Conservation (phyloP, 805 yeast genomes). For the Kluyveromyces siamensis region DNA sequence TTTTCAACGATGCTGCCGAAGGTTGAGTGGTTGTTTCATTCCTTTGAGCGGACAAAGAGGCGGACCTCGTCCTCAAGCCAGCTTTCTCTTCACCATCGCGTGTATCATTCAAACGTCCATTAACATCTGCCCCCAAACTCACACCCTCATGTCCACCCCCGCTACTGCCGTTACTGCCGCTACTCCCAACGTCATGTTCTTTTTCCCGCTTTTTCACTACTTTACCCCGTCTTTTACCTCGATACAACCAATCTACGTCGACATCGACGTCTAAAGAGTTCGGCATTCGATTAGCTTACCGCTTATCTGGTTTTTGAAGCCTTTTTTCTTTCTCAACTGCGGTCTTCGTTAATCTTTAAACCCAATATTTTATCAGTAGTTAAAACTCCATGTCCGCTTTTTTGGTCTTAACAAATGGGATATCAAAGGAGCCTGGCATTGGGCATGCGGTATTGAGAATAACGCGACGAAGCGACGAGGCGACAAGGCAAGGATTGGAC, state of each 20-base stretch:
- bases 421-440: too few relatives aligned
- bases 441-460: too few relatives aligned
- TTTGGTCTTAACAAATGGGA: background rate
- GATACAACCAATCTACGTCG: slow-evolving; percentile 78
- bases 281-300: slow-evolving; percentile 1
- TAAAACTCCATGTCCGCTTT: background rate
- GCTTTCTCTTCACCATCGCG: background rate
- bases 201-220: background rate
- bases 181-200: background rate
- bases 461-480: too few relatives aligned
- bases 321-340: background rate
- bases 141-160: background rate
- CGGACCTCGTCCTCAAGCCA: background rate
- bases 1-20: slow-evolving; percentile 8
- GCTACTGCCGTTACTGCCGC: background rate
- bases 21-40: background rate
- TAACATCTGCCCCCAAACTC: background rate
- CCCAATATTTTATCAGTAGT: background rate
- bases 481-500: too few relatives aligned
- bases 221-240: slow-evolving; percentile 41
- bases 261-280: slow-evolving; percentile 33
- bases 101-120: background rate
- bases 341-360: background rate
- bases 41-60: background rate
- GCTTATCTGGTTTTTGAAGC: background rate